Base-by-base conservation (phyloP, 23 red algal genomes). In the Gracilariopsis chorda region DNA sequence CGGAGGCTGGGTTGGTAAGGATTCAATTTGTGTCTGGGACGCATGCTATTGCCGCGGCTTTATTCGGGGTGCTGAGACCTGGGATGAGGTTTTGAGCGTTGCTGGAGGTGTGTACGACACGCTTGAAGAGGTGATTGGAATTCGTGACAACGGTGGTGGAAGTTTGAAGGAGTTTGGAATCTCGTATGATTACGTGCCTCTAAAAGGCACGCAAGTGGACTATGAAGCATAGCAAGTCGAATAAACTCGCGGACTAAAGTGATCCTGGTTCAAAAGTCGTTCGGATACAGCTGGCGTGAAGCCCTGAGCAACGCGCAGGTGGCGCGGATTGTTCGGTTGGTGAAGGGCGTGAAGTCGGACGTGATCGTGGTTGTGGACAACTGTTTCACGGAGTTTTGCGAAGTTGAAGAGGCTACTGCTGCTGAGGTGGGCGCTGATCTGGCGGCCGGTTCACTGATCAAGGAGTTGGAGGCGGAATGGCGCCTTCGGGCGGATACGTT, bases 401-500 rank as follows among this genome's bases (percentile, higher is more conserved):
- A 96, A 55, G 51, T 43, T 32, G 76, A 87, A 12, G 94, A 96
- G 77, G 88, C 94, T 20, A 87, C 82, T 24, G 44, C 86, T 72
- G 24, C 44, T 19, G 40, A 34, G 40, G 88, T 92, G 17, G 94
- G 86, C 20, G 89, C 86, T 35, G 94, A 96, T 69, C 24, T 96
- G 59, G 60, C 86, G 65, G 94, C 94, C 11, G 94, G 94, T 7
- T 93, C 88, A 21, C 49, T 96, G 69, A 96, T 93, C 57, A 96
- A 96, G 61, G 93, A 96, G 39, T 81, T 84, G 94, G 94, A 28
- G 94, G 94, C 19, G 92, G 88, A 20, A 62, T 96, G n/a, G 94
- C 71, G 48, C 94, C 86, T 12, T 25, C 73, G 16, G 94, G 94
- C 43, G 94, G 88, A 1, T 96, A 96, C 72, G 83, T 96, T 7